These are phyloP conservation scores for Adansonia rubrostipa DNA, from an alignment of 441 rosid genomes.

Conservation along the genomic window DNA sequence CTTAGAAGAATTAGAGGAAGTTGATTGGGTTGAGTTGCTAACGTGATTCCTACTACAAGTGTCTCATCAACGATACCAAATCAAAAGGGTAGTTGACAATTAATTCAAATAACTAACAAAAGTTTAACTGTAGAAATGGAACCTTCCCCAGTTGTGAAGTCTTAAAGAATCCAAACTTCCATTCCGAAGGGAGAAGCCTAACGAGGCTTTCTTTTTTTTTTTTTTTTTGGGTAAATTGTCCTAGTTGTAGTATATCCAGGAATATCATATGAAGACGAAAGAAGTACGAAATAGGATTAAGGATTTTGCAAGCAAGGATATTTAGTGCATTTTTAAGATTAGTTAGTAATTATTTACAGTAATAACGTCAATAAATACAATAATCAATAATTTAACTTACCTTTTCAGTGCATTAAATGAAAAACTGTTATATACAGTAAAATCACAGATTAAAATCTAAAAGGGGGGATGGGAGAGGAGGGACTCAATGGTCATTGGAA, in stretches of 20 bases:
- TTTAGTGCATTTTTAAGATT: too few species aligned
- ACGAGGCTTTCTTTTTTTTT: not conserved
- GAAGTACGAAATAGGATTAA: not conserved
- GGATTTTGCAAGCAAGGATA: too few species aligned
- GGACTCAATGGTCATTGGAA: slow-evolving; percentile 19
- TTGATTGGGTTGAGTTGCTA: not conserved
- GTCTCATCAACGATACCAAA: not conserved
- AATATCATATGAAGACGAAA: not conserved
- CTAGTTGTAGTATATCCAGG: slow-evolving; percentile 10
- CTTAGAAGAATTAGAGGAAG: not conserved
- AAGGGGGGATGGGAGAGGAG: too few species aligned
- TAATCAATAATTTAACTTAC: too few species aligned
- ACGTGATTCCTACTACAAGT: not conserved
- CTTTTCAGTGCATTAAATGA: too few species aligned
- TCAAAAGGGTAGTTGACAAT: not conserved
- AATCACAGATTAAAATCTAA: not conserved
- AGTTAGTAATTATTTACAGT: too few species aligned
- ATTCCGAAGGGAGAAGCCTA: not conserved
- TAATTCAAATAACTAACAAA: not conserved
- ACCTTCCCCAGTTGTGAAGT: not conserved
- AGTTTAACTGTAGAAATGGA: not conserved
- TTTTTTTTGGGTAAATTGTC: too few species aligned
- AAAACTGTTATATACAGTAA: too few species aligned
- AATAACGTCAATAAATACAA: too few species aligned
- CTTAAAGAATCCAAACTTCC: not conserved